These are phyloP conservation scores for Incumbomyces lentus DNA, from an alignment of 2,329 filamentous ascomycete species.

Conservation along the genomic window DNA sequence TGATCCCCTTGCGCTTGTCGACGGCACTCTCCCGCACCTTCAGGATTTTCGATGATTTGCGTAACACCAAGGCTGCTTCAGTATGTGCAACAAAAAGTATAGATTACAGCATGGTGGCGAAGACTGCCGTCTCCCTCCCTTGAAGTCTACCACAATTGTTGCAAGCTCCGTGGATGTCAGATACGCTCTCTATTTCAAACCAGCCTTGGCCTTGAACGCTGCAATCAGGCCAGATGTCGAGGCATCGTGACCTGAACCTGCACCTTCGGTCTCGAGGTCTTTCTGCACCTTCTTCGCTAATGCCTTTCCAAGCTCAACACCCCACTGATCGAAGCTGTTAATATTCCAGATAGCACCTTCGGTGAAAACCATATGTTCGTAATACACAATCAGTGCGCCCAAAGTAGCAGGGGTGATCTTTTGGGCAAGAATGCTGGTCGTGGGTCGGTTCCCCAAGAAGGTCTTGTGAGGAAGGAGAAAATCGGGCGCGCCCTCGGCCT, in stretches of 20 bases:
- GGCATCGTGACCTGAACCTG: constrained; percentile 67
- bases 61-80: too few relatives aligned
- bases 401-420: constrained; percentile 90
- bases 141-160: too few relatives aligned
- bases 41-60: too few relatives aligned
- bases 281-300: constrained; percentile 82
- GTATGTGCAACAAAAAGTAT: too few relatives aligned
- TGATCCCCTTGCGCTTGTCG: too few relatives aligned
- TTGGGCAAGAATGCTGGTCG: constrained; percentile 85
- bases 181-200: constrained; percentile 18
- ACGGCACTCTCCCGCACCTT: too few relatives aligned
- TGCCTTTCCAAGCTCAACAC: constrained; percentile 93
- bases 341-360: constrained; percentile 99
- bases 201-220: constrained; percentile 74
- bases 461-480: constrained; percentile 90
- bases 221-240: constrained; percentile 84
- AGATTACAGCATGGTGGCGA: too few relatives aligned
- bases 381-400: constrained; percentile 93
- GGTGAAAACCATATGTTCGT: constrained; percentile 96
- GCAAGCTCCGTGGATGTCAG: not conserved
- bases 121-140: too few relatives aligned
- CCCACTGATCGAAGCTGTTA: constrained; percentile 99
- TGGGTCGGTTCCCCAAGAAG: constrained; percentile 94
- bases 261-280: constrained; percentile 70
- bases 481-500: constrained; percentile 37